phyloP scores from a whole-genome alignment of 176 grass and related monocot genomes.

The Aegilops sharonensis region DNA sequence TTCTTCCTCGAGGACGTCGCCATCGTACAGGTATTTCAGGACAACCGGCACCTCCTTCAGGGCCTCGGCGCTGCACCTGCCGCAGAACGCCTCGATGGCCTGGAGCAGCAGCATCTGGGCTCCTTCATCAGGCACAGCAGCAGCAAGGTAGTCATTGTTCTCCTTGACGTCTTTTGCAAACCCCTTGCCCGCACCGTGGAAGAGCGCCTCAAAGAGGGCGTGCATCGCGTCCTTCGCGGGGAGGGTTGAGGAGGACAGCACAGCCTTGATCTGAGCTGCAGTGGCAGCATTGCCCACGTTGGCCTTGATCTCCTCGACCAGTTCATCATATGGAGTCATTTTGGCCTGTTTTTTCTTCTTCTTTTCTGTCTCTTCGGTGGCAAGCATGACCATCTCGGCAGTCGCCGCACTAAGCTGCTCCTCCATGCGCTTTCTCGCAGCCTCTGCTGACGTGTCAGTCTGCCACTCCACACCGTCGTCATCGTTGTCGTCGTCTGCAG shows the following conservation, averaged over 20 bases:
- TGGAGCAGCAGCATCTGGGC: conserved; percentile 49
- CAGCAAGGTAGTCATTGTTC: conserved; percentile 61
- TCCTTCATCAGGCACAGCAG: conserved; percentile 43
- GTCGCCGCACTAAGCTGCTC: conserved; percentile 82
- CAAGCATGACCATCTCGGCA: conserved; percentile 84
- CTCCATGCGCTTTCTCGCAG: conserved; percentile 68
- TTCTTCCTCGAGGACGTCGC: conserved; percentile 71
- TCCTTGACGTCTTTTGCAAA: conserved; percentile 70
- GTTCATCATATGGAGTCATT: conserved; percentile 23
- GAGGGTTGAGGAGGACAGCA: conserved; percentile 28
- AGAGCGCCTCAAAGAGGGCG: conserved; percentile 66
- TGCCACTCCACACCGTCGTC: conserved; percentile 75
- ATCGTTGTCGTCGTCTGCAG: conserved; percentile 35
- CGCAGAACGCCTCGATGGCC: conserved; percentile 49
- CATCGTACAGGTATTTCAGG: conserved; percentile 68
- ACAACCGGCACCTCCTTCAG: conserved; percentile 77
- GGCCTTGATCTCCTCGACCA: conserved; percentile 52
- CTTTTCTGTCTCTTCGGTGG: conserved; percentile 45
- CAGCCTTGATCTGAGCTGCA: conserved; percentile 44
- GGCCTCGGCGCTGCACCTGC: conserved; percentile 47
- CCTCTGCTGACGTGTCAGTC: conserved; percentile 75
- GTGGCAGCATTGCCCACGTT: conserved; percentile 44
- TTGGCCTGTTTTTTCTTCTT: conserved; percentile 30
- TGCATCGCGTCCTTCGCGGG: conserved; percentile 57
- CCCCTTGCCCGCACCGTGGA: conserved; percentile 59